These are phyloP conservation scores for Onygenales sp. DNA, from an alignment of 2,329 filamentous ascomycete species.

Conservation along the genomic window DNA sequence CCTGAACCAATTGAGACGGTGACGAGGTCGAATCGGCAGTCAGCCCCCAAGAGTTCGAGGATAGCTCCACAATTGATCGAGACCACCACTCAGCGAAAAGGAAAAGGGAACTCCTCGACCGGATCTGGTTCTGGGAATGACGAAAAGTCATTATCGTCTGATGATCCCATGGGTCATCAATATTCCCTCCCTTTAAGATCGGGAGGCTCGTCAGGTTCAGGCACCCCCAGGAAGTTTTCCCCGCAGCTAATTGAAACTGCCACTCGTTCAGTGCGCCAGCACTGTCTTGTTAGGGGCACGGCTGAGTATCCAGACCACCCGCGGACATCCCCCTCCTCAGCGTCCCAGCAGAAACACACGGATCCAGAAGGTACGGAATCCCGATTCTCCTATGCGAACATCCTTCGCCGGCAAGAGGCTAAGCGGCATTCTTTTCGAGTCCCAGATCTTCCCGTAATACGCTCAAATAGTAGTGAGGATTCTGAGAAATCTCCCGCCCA, in stretches of 20 bases:
- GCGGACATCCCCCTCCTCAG: neutral
- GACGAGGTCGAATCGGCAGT: constrained; percentile 10
- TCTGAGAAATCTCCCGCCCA: constrained; percentile 20
- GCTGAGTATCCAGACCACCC: constrained; percentile 59
- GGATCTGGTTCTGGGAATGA: neutral
- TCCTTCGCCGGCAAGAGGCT: constrained; percentile 27
- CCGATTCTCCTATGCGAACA: constrained; percentile 34
- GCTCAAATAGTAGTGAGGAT: constrained; percentile 49
- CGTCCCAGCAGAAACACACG: neutral
- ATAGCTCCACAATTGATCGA: constrained; percentile 64
- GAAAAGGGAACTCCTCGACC: neutral
- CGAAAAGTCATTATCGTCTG: constrained; percentile 6
- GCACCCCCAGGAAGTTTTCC: constrained; percentile 47
- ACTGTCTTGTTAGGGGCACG: constrained; percentile 54
- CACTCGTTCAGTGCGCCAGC: constrained; percentile 57
- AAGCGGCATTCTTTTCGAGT: constrained; percentile 49
- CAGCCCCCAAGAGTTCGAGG: constrained; percentile 33
- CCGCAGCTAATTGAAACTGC: constrained; percentile 77
- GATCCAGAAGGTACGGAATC: constrained; percentile 33
- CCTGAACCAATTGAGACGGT: constrained; percentile 20
- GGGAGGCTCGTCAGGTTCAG: neutral
- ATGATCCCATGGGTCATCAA: constrained; percentile 1
- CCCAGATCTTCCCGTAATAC: constrained; percentile 53
- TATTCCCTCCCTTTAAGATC: neutral
- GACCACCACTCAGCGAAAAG: constrained; percentile 43